These are phyloP conservation scores for Alternaria hordeiaustralica DNA, from an alignment of 2,329 filamentous ascomycete species.

Conservation along the genomic window DNA sequence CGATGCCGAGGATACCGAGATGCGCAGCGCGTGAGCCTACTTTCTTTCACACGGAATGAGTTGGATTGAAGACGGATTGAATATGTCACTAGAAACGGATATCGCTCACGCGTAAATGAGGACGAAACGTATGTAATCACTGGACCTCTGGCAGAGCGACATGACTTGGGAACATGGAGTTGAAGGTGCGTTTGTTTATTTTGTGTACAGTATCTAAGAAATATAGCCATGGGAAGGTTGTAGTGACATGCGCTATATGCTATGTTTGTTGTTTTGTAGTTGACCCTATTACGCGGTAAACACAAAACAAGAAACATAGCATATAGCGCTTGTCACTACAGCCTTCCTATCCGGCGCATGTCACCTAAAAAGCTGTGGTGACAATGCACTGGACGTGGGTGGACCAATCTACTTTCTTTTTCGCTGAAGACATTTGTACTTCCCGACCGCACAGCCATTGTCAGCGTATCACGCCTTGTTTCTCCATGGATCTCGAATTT, in stretches of 20 bases:
- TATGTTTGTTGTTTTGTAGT: no score
- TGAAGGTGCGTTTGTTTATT: slow-evolving; percentile 17
- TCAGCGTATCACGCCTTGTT: not conserved
- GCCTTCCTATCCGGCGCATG: slow-evolving; percentile 1
- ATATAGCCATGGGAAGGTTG: not conserved
- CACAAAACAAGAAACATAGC: slow-evolving; percentile 1
- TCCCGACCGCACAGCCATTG: not conserved
- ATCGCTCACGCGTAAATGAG: slow-evolving; percentile 36
- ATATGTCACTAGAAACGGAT: slow-evolving; percentile 24
- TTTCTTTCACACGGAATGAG: slow-evolving; percentile 1
- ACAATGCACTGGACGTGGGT: not conserved
- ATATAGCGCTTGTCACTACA: slow-evolving; percentile 15
- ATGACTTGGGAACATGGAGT: slow-evolving; percentile 21
- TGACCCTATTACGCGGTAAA: no score
- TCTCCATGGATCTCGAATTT: not conserved
- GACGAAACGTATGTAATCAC: slow-evolving; percentile 16
- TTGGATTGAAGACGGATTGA: not conserved
- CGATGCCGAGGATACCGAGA: slow-evolving; percentile 41
- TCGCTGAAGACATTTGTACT: not conserved
- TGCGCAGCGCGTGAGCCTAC: slow-evolving; percentile 32
- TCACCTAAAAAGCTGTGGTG: not conserved
- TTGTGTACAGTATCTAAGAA: slow-evolving; percentile 13
- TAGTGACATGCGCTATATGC: no score
- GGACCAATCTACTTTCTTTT: not conserved
- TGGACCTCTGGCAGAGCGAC: slow-evolving; percentile 12